phyloP scores from a whole-genome alignment of 441 rosid genomes.

The Kokia cookei region DNA sequence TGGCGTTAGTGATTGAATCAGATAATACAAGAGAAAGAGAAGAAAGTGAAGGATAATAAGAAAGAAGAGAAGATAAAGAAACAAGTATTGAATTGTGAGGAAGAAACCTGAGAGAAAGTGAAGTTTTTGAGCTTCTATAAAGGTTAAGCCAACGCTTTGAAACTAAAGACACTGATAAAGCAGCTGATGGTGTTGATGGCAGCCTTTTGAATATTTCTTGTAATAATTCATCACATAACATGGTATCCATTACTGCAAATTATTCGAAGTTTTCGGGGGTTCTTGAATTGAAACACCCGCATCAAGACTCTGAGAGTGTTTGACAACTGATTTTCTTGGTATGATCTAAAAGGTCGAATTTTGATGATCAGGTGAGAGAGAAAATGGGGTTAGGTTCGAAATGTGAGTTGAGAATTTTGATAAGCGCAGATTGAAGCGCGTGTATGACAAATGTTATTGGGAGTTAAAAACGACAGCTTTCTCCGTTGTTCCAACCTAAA shows the following conservation, averaged over 20 bases:
- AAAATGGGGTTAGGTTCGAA: neutral
- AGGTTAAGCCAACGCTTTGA: constrained; percentile 87
- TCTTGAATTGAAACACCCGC: neutral
- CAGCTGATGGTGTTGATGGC: constrained; percentile 32
- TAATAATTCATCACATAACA: constrained; percentile 70
- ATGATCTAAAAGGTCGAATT: neutral
- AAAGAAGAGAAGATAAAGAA: constrained; percentile 46
- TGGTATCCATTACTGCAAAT: constrained; percentile 37
- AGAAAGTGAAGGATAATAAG: constrained; percentile 51
- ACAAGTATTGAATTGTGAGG: constrained; percentile 24
- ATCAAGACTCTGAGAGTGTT: neutral
- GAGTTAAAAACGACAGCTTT: neutral
- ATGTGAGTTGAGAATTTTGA: neutral
- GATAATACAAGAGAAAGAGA: constrained; percentile 42
- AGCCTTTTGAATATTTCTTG: constrained; percentile 61
- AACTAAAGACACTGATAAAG: constrained; percentile 55
- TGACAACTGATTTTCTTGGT: constrained; percentile 10
- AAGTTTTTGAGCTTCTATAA: constrained; percentile 57
- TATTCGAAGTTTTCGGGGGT: neutral
- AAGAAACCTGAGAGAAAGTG: constrained; percentile 48
- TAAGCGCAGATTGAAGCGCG: constrained; percentile 6
- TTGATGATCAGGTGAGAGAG: neutral
- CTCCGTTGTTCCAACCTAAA: neutral
- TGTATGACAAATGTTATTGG: neutral
- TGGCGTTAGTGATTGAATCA: constrained; percentile 10